phyloP scores from a whole-genome alignment of 495 filamentous ascomycete species.

The Daldinia decipiens region DNA sequence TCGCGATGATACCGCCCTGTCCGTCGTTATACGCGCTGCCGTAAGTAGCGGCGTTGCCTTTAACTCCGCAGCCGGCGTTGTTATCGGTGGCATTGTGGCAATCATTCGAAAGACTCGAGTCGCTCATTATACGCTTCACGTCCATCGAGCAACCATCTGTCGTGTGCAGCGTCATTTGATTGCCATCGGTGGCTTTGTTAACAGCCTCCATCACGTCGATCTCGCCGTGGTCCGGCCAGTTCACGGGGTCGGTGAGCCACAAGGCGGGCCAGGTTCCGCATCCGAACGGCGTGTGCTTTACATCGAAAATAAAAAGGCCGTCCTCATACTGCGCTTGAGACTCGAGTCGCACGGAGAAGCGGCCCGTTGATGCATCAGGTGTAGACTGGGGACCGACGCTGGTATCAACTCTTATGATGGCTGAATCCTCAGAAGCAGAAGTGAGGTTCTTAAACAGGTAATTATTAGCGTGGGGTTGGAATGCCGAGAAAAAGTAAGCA shows the following conservation, averaged over 20 bases:
- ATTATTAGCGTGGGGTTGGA: conserved; percentile 60
- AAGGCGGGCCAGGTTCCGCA: conserved; percentile 71
- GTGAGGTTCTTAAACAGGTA: conserved; percentile 61
- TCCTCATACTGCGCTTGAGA: conserved; percentile 63
- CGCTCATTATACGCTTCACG: conserved; percentile 57
- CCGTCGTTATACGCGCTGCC: conserved; percentile 66
- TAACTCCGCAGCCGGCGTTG: conserved; percentile 67
- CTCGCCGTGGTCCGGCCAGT: conserved; percentile 77
- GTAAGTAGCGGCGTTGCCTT: conserved; percentile 53
- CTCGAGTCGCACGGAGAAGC: conserved; percentile 65
- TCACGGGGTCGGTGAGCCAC: conserved; percentile 61
- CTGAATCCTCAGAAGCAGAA: conserved; percentile 57
- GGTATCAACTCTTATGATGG: conserved; percentile 58
- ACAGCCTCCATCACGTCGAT: conserved; percentile 81
- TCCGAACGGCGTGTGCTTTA: conserved; percentile 66
- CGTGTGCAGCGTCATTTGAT: conserved; percentile 76
- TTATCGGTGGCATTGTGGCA: conserved; percentile 64
- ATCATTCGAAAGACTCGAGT: conserved; percentile 58
- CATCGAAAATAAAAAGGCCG: conserved; percentile 69
- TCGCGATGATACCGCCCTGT: conserved; percentile 70
- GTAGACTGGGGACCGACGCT: conserved; percentile 47
- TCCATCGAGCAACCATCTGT: conserved; percentile 66
- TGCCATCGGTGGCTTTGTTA: conserved; percentile 61
- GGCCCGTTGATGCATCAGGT: conserved; percentile 56
- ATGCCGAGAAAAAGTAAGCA: conserved; percentile 5